Evolutionary conservation across 352 stramenopile genomes (phyloP), one percentile per base, ranked within the genome.

Genomic region (Pythium grandisporangium): DNA sequence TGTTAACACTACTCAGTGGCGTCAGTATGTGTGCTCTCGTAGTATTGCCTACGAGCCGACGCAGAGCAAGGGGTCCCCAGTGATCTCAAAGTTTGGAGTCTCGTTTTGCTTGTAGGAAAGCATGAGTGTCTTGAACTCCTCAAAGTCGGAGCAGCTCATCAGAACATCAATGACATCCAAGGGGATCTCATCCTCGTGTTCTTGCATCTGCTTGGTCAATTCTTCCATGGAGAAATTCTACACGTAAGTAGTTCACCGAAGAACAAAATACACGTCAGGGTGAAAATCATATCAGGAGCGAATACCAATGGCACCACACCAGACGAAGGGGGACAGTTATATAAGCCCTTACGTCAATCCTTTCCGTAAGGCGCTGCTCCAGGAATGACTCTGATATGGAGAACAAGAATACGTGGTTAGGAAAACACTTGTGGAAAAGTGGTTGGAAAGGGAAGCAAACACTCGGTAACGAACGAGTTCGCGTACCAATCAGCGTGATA

Each of bases 41-140:
- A 25, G 37, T 13, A n/a, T 45, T 11, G 6, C 41, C 71, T 34
- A n/a, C n/a, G 66, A 48, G 35, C 53, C 46, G 33, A 42, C 69
- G 17, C 51, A 59, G 17, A 86, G 30, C 13, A 89, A 54, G n/a
- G 66, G 48, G 42, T 86, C 70, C 30, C 76, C 70, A 19, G 66
- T 76, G 53, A 86, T 86, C 48, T 92, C 70, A 42, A 92, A 88
- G 42, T 62, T 72, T 1, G 74, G 69, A 10, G 59, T 70, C 32
- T 92, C 72, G 42, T 92, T 88, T 34, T 86, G 75, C 53, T 90
- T 93, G 56, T 80, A 89, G 20, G 74, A 90, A 14, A 93, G 57
- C 76, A 93, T 90, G 20, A 93, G 68, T 30, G 51, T 78, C 62
- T 90, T 90, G 55, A 93, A 93, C 40, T 93, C 79, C 49, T 93